Evolutionary conservation across 2,329 filamentous ascomycete genomes (phyloP).

Genomic region (Aspergillus fijiensis): DNA sequence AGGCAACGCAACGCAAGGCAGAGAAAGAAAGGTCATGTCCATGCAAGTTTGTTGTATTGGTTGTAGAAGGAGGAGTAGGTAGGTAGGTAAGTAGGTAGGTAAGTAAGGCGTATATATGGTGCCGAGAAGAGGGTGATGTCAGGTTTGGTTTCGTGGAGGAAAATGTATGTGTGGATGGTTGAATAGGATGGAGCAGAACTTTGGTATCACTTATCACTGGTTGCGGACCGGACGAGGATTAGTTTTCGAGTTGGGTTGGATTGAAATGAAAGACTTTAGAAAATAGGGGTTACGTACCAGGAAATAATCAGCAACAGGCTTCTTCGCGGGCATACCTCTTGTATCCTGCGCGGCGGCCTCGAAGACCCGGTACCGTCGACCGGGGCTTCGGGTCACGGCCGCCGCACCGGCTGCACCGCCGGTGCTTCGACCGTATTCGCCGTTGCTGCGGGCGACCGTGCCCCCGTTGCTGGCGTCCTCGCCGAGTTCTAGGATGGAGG

Average conservation of each 20-base stretch:
- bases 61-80: too few relatives aligned
- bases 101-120: too few relatives aligned
- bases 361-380: slow-evolving; percentile 88
- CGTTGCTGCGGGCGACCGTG: slow-evolving; percentile 64
- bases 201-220: background rate
- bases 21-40: too few relatives aligned
- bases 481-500: slow-evolving; percentile 86
- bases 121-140: too few relatives aligned
- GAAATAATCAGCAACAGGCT: slow-evolving; percentile 96
- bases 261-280: too few relatives aligned
- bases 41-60: too few relatives aligned
- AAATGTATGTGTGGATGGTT: background rate
- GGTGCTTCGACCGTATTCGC: slow-evolving; percentile 44
- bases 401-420: slow-evolving; percentile 53
- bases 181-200: background rate
- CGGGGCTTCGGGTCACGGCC: slow-evolving; percentile 64
- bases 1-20: too few relatives aligned
- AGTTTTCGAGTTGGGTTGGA: background rate
- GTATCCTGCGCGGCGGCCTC: slow-evolving; percentile 95
- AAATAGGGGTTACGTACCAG: slow-evolving; percentile 48
- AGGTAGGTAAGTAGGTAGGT: too few relatives aligned
- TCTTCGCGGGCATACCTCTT: slow-evolving; percentile 97
- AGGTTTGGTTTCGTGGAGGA: too few relatives aligned
- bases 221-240: too few relatives aligned
- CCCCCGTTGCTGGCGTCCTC: slow-evolving; percentile 79